Percentiles rank a stretch among this genome's conserved stretches.
Conservation (phyloP, 2,329 filamentous ascomycete species). For the Arthrobotrys entomopaga region DNA sequence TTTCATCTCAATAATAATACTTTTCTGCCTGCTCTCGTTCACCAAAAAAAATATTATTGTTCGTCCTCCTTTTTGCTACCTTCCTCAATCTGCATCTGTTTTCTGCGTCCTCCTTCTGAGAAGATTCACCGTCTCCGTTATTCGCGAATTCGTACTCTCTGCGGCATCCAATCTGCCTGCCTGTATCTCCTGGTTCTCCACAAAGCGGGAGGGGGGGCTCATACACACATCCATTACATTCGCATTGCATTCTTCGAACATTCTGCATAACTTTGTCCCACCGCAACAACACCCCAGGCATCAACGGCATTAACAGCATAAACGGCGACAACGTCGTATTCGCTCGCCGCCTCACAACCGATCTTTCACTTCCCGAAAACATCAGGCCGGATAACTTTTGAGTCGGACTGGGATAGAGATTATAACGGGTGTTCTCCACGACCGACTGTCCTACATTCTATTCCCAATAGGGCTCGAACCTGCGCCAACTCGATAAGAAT, state of each 20-base stretch:
- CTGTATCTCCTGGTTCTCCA: neutral
- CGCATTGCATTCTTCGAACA: slow-evolving; percentile 40
- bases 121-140: slow-evolving; percentile 19
- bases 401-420: too few relatives aligned
- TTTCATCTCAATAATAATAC: slow-evolving; percentile 15
- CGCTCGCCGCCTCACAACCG: too few relatives aligned
- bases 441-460: neutral
- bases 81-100: neutral
- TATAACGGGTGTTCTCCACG: neutral
- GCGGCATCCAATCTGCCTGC: too few relatives aligned
- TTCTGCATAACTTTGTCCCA: neutral
- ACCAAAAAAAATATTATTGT: neutral
- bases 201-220: slow-evolving; percentile 1
- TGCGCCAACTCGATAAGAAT: neutral
- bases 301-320: neutral
- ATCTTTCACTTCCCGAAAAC: too few relatives aligned
- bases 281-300: slow-evolving; percentile 7
- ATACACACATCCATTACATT: slow-evolving; percentile 36
- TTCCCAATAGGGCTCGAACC: neutral
- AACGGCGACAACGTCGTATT: neutral
- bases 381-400: too few relatives aligned
- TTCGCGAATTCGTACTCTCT: slow-evolving; percentile 6
- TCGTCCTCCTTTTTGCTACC: slow-evolving; percentile 2
- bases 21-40: slow-evolving; percentile 12
- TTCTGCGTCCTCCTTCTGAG: slow-evolving; percentile 22